Evolutionary conservation across 768 basidiomycete species (phyloP).

Genomic region (Hemileccinum rubropunctum): DNA sequence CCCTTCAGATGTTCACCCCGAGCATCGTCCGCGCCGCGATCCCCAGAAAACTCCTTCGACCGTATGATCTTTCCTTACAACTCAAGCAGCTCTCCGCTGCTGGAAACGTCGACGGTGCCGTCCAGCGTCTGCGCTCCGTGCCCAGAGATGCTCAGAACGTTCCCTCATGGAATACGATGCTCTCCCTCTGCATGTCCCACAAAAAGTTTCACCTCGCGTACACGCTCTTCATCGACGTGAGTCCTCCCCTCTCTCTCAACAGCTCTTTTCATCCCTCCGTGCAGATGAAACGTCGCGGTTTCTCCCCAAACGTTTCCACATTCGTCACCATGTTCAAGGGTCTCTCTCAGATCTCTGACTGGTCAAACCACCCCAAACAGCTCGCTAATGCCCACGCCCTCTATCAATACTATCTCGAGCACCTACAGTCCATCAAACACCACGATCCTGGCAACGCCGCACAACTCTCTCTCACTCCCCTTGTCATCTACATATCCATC

Average conservation of each 20-base stretch:
- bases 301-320: slow-evolving; percentile 64
- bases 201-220: slow-evolving; percentile 59
- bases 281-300: slow-evolving; percentile 85
- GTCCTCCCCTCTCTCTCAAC: slow-evolving; percentile 20
- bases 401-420: slow-evolving; percentile 55
- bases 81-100: slow-evolving; percentile 55
- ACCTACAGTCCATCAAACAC: slow-evolving; percentile 47
- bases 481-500: slow-evolving; percentile 63
- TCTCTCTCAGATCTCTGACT: slow-evolving; percentile 57
- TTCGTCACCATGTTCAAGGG: slow-evolving; percentile 70
- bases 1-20: not conserved
- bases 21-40: slow-evolving; percentile 1
- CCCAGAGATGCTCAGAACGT: slow-evolving; percentile 75
- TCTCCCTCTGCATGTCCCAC: slow-evolving; percentile 59
- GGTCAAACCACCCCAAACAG: slow-evolving; percentile 57
- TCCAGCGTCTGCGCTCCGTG: slow-evolving; percentile 61
- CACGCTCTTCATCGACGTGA: slow-evolving; percentile 67
- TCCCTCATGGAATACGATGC: slow-evolving; percentile 77
- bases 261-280: slow-evolving; percentile 2
- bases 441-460: slow-evolving; percentile 45
- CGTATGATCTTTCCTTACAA: slow-evolving; percentile 58
- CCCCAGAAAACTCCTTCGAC: slow-evolving; percentile 45
- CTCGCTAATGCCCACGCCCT: slow-evolving; percentile 58
- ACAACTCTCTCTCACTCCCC: slow-evolving; percentile 44
- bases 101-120: slow-evolving; percentile 59